These are phyloP conservation scores for Plicaturopsis crispa DNA, from an alignment of 768 basidiomycete species.

Conservation along the genomic window DNA sequence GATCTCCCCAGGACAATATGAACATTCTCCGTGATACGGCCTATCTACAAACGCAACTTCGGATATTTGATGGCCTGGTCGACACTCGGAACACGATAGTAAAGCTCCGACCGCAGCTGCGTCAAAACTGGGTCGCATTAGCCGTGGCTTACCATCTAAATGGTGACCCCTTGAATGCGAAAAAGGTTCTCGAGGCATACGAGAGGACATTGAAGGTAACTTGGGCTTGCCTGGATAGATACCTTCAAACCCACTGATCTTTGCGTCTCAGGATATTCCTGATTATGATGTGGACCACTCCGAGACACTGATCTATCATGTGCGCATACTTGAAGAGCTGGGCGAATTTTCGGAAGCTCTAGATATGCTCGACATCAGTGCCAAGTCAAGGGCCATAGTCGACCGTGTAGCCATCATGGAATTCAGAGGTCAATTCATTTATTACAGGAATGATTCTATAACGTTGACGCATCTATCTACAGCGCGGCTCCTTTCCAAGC, in stretches of 20 bases:
- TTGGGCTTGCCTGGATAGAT: conserved; percentile 1
- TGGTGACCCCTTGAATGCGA: conserved; percentile 64
- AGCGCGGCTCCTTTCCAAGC: conserved; percentile 77
- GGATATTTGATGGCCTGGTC: conserved; percentile 69
- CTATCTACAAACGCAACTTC: conserved; percentile 80
- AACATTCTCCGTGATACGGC: conserved; percentile 91
- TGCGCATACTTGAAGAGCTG: conserved; percentile 65
- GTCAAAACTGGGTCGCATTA: conserved; percentile 85
- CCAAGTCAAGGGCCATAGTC: conserved; percentile 58
- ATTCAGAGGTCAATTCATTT: conserved; percentile 42
- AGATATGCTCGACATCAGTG: conserved; percentile 51
- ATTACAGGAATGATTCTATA: conserved; percentile 4
- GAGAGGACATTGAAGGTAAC: conserved; percentile 63
- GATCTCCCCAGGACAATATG: conserved; percentile 70
- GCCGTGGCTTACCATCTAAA: conserved; percentile 86
- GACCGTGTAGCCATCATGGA: conserved; percentile 67
- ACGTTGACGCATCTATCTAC: conserved; percentile 8
- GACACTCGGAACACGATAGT: conserved; percentile 81
- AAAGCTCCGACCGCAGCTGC: conserved; percentile 69
- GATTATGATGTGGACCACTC: conserved; percentile 78
- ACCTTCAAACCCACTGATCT: neutral
- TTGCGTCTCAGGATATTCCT: conserved; percentile 53
- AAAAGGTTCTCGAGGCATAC: conserved; percentile 67
- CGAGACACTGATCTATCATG: conserved; percentile 74
- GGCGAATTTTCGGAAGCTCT: conserved; percentile 58